Percentiles rank a stretch among this genome's conserved stretches.
phyloP scores from a whole-genome alignment of 345 rosid species.

The Passiflora organensis region DNA sequence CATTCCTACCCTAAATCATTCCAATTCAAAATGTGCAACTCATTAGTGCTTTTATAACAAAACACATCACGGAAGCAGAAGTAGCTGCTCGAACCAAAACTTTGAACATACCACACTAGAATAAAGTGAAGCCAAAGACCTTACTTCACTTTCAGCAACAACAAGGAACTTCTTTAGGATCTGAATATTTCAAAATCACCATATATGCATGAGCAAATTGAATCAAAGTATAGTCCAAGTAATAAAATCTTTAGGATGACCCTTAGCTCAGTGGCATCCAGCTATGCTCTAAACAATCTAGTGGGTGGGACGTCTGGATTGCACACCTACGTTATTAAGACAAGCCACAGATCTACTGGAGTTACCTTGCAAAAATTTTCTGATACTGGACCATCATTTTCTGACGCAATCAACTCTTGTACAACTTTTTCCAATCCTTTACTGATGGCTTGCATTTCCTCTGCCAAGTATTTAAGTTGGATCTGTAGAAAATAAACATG shows the following conservation, averaged over 20 bases:
- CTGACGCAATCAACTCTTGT: constrained; percentile 29
- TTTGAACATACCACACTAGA: constrained; percentile 29
- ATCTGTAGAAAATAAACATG: background rate
- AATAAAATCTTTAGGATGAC: too few species aligned
- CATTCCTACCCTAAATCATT: constrained; percentile 47
- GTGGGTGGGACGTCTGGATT: too few species aligned
- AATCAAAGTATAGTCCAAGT: too few species aligned
- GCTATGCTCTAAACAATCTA: too few species aligned
- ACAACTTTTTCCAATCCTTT: background rate
- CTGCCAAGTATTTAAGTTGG: background rate
- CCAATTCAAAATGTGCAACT: constrained; percentile 18
- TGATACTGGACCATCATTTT: constrained; percentile 27
- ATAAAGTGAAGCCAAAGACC: constrained; percentile 24
- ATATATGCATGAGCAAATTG: too few species aligned
- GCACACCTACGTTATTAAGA: too few species aligned
- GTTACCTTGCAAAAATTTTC: constrained; percentile 20
- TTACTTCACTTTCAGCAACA: constrained; percentile 25
- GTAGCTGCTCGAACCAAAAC: constrained; percentile 1
- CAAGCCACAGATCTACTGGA: too few species aligned
- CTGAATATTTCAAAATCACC: constrained; percentile 8
- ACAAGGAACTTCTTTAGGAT: constrained; percentile 17
- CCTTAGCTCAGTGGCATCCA: too few species aligned
- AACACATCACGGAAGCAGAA: constrained; percentile 2
- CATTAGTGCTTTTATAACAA: constrained; percentile 4
- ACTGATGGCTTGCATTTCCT: background rate